These are phyloP conservation scores for Eucalyptus regnans DNA, from an alignment of 345 rosid species.

Conservation along the genomic window DNA sequence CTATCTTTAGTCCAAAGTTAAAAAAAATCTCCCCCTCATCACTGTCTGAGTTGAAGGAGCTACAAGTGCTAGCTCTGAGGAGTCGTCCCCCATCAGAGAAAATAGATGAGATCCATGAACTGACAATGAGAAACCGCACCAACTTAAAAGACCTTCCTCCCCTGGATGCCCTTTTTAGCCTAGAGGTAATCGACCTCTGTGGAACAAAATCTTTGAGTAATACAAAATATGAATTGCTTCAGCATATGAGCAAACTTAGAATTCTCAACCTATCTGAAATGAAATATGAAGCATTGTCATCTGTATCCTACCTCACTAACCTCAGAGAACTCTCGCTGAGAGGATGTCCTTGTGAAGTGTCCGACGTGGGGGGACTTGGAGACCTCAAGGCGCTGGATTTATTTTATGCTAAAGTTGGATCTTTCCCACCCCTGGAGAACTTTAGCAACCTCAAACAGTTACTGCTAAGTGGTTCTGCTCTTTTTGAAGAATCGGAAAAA, in stretches of 20 bases:
- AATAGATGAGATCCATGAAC: not conserved
- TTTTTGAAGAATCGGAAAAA: not conserved
- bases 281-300: too few relatives aligned
- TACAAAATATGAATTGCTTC: not conserved
- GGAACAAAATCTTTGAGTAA: not conserved
- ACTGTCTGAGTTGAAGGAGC: conserved; percentile 8
- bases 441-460: not conserved
- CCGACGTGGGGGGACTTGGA: not conserved
- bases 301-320: too few relatives aligned
- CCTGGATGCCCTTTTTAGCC: not conserved
- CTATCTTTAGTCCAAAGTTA: not conserved
- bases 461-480: not conserved
- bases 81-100: conserved; percentile 7
- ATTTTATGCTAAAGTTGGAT: not conserved
- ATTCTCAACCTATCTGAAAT: not conserved
- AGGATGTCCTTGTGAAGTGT: not conserved
- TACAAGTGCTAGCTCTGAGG: conserved; percentile 25
- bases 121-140: not conserved
- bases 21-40: not conserved
- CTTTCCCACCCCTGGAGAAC: not conserved
- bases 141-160: not conserved
- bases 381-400: not conserved
- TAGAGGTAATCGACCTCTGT: not conserved
- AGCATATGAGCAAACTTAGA: not conserved
- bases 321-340: not conserved